Conservation (phyloP, 2,329 filamentous ascomycete genomes). For the Colletotrichum lupini region DNA sequence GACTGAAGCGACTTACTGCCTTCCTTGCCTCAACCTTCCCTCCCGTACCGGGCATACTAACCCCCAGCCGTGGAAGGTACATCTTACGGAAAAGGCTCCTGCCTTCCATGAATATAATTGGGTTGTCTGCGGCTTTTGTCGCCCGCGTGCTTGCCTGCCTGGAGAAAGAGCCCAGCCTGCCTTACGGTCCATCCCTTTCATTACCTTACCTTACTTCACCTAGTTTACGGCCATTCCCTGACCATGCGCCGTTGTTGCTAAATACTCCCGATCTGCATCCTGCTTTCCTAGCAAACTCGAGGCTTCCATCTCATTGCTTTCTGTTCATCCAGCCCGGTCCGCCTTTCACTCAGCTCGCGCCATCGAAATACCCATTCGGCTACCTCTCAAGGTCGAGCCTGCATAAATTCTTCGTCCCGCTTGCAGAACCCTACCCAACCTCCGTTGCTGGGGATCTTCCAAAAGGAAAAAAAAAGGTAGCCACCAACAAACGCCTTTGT, state of each 20-base stretch:
- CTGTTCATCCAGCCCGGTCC: background rate
- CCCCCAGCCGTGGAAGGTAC: background rate
- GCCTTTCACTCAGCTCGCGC: background rate
- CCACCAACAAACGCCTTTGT: slow-evolving; percentile 15
- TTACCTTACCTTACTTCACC: no score
- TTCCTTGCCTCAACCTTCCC: no score
- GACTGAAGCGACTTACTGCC: background rate
- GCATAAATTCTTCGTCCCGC: background rate
- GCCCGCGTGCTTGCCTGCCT: slow-evolving; percentile 5
- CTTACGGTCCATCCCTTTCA: background rate
- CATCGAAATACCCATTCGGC: background rate
- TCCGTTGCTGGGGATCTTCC: background rate
- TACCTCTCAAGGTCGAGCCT: background rate
- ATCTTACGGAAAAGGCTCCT: background rate
- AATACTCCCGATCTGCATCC: slow-evolving; percentile 3
- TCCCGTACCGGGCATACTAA: background rate
- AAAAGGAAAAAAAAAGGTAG: background rate
- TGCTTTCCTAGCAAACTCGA: background rate
- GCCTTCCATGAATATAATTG: background rate
- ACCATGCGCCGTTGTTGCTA: background rate
- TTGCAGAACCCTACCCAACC: background rate
- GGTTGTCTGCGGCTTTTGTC: background rate
- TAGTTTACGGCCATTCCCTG: background rate
- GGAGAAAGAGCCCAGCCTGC: background rate
- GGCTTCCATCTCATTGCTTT: background rate